These are phyloP conservation scores for Cyclotella choctawhatcheeana DNA, from an alignment of 108 stramenopile genomes.

Conservation along the genomic window DNA sequence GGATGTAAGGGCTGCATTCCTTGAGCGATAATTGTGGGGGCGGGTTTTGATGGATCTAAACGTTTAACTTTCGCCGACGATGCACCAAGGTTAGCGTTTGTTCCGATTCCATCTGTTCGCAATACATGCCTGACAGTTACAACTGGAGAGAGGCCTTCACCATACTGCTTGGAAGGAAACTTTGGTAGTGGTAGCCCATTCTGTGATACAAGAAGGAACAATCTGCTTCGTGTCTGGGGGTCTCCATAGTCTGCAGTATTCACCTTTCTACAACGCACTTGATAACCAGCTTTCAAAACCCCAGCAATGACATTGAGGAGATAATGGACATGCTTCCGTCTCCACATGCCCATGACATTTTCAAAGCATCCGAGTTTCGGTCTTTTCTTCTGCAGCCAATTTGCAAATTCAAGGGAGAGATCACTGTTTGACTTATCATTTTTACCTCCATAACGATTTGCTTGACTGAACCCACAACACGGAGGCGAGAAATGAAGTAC, in stretches of 20 bases:
- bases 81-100: neutral
- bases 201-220: slow-evolving; percentile 1
- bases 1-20: neutral
- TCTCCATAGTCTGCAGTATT: slow-evolving; percentile 3
- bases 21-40: neutral
- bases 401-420: slow-evolving; percentile 9
- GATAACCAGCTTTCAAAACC: neutral
- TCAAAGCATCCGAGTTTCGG: slow-evolving; percentile 1
- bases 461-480: slow-evolving; percentile 4
- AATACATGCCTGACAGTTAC: neutral
- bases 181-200: neutral
- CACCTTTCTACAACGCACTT: neutral
- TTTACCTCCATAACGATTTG: slow-evolving; percentile 1
- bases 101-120: neutral
- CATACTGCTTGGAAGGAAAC: neutral
- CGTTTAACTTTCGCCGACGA: too few relatives aligned
- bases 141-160: neutral
- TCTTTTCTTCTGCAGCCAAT: slow-evolving; percentile 8
- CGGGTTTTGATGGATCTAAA: neutral
- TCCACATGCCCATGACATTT: slow-evolving; percentile 9
- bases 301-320: neutral
- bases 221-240: neutral
- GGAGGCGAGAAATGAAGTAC: slow-evolving; percentile 4
- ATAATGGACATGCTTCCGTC: neutral
- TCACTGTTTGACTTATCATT: slow-evolving; percentile 1